Evolutionary conservation across 768 basidiomycete genomes (phyloP).

Genomic region (Suillus subluteus): DNA sequence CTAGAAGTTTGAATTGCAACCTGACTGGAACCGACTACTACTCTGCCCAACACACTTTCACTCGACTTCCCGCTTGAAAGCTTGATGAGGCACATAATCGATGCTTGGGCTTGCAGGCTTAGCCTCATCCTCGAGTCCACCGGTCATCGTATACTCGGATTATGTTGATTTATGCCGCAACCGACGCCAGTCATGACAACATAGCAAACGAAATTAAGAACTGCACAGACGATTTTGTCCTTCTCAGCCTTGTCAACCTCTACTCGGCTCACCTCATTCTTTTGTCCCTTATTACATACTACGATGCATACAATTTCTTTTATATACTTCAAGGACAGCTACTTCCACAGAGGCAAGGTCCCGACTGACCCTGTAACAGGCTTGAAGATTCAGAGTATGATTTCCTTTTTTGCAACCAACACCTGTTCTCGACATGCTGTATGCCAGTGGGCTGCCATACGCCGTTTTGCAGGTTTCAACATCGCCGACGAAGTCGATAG

Average conservation of each 20-base stretch:
- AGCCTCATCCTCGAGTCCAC: background rate
- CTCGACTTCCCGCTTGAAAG: background rate
- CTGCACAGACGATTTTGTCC: background rate
- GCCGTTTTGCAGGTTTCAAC: background rate
- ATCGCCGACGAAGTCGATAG: background rate
- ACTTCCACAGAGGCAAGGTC: no score
- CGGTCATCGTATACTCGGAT: background rate
- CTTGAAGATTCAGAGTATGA: background rate
- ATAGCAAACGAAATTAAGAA: background rate
- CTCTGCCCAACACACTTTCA: background rate
- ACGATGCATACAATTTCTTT: background rate
- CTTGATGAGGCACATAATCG: background rate
- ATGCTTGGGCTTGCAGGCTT: background rate
- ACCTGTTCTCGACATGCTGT: background rate
- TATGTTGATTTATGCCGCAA: background rate
- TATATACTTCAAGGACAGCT: background rate
- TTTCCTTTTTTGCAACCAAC: background rate
- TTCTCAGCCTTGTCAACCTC: background rate
- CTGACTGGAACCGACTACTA: no score
- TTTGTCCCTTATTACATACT: background rate
- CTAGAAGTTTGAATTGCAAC: no score
- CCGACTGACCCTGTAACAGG: background rate
- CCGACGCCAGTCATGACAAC: background rate
- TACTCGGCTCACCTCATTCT: background rate
- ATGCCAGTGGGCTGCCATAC: background rate